Percentiles rank a stretch among this genome's conserved stretches.
Conservation (phyloP, 1,284 basidiomycete genomes). For the Kwoniella shivajii region DNA sequence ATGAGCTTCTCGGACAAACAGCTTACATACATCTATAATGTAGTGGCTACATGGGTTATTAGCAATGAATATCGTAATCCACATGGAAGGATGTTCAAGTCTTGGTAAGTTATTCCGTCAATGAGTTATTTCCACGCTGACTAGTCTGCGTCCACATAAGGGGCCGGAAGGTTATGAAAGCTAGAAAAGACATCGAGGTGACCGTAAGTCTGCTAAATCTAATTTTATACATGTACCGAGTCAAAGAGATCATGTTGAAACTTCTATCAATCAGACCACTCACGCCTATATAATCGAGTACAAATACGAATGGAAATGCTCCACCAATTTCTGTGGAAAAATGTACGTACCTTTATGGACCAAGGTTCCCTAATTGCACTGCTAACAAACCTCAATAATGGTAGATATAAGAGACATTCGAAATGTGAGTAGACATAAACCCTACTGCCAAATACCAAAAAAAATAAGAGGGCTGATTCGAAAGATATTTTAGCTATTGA, state of each 20-base stretch:
- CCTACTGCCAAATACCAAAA: background rate
- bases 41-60: constrained; percentile 50
- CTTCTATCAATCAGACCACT: constrained; percentile 35
- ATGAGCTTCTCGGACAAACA: background rate
- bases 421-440: constrained; percentile 33
- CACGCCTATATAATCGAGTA: constrained; percentile 51
- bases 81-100: constrained; percentile 50
- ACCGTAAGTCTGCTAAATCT: constrained; percentile 34
- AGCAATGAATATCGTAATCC: constrained; percentile 48
- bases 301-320: constrained; percentile 52
- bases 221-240: background rate
- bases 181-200: constrained; percentile 46
- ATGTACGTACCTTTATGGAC: too few species aligned
- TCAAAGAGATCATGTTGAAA: background rate
- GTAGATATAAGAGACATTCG: constrained; percentile 45
- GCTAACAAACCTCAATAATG: background rate
- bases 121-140: background rate
- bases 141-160: constrained; percentile 14
- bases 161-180: constrained; percentile 48
- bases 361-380: too few species aligned
- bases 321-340: constrained; percentile 35
- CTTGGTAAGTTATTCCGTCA: constrained; percentile 31
- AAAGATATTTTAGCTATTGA: constrained; percentile 40
- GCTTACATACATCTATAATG: background rate
- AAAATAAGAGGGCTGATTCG: background rate